Base-by-base conservation (phyloP, 2,329 filamentous ascomycete species). In the Scytalidium lignicola region DNA sequence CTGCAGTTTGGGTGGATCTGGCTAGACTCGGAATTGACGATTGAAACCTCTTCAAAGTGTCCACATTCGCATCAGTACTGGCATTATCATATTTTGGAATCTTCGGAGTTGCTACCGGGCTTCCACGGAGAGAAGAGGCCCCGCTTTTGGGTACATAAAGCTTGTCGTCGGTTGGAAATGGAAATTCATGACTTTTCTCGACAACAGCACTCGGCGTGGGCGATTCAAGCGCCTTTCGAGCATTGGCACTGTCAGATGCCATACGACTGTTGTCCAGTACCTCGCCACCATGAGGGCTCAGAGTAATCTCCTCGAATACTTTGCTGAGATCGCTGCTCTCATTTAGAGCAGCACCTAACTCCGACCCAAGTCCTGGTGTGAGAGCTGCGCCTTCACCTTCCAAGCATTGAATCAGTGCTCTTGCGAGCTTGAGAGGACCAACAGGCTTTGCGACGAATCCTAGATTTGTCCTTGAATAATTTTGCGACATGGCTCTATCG, bases 241-340 rank as follows among this genome's bases (percentile, higher is more conserved):
- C 60, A 51, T 64, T 63, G 7, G 57, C 59, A 41, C 59, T 63
- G 46, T 62, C 61, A 12, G 57, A 54, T 13, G 62, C 57, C 60
- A 64, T 63, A 7, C 62, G 58, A n/a, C 55, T 58, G 20, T 63
- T 64, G 32, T 64, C 62, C 3, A 64, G 42, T 2, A 63, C 47
- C 47, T 65, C 61, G 1, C 54, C 57, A 9, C 55, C 55, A 28
- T 52, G 49, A 3, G 57, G 54, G 17, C 50, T 52, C 8, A 63
- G 20, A 10, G 55, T 53, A 3, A 64, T 49, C 21, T 62, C 60
- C 44, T 63, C 60, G 40, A 64, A 62, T 1, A 59, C 51, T 15
- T 53, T 54, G 40, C 52, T 63, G 5, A 65, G 44, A 44, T 62
- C 59, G 32, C 41, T 56, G 20, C 51, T 57, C n/a, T 55, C 49